A percentile compares a stretch with the other conserved stretches of the same genome.
These are phyloP conservation scores for Botrytis paeoniae DNA, from an alignment of 2,329 filamentous ascomycete species.

Conservation along the genomic window DNA sequence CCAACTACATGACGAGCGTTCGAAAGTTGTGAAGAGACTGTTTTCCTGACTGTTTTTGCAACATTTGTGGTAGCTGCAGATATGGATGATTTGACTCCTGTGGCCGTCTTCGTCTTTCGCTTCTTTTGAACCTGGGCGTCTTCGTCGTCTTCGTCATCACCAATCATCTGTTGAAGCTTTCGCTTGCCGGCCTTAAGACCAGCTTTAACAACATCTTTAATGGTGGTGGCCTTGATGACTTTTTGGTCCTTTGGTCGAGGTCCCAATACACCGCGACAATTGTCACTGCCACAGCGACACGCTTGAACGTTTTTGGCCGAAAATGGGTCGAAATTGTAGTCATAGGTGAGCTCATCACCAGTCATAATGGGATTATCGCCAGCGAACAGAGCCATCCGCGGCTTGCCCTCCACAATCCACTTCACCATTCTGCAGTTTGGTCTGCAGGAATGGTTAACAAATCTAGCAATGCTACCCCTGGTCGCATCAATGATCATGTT, in stretches of 20 bases:
- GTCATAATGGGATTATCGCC: conserved; percentile 87
- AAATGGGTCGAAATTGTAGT: conserved; percentile 73
- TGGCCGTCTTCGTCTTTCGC: conserved; percentile 46
- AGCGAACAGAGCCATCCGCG: conserved; percentile 94
- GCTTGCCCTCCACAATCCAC: conserved; percentile 91
- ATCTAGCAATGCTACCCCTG: conserved; percentile 90
- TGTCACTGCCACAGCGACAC: conserved; percentile 60
- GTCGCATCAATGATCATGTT: conserved; percentile 99
- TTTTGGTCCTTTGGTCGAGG: conserved; percentile 58
- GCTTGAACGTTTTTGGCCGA: conserved; percentile 66
- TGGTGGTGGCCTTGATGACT: conserved; percentile 44
- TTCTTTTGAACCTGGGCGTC: conserved; percentile 41
- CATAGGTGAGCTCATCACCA: conserved; percentile 93
- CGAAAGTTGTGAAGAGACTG: conserved; percentile 35
- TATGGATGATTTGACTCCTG: conserved; percentile 39
- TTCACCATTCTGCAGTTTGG: conserved; percentile 98
- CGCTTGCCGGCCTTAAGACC: conserved; percentile 51
- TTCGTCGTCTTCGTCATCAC: conserved; percentile 32
- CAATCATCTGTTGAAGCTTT: conserved; percentile 54
- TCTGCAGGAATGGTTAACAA: conserved; percentile 96
- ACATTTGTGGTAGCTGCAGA: conserved; percentile 38
- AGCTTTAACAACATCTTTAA: conserved; percentile 39
- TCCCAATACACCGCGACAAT: conserved; percentile 63
- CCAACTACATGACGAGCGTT: conserved; percentile 27
- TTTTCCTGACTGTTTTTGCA: conserved; percentile 42